Conservation (phyloP, 805 yeast genomes). For the Hanseniaspora jakobsenii region DNA sequence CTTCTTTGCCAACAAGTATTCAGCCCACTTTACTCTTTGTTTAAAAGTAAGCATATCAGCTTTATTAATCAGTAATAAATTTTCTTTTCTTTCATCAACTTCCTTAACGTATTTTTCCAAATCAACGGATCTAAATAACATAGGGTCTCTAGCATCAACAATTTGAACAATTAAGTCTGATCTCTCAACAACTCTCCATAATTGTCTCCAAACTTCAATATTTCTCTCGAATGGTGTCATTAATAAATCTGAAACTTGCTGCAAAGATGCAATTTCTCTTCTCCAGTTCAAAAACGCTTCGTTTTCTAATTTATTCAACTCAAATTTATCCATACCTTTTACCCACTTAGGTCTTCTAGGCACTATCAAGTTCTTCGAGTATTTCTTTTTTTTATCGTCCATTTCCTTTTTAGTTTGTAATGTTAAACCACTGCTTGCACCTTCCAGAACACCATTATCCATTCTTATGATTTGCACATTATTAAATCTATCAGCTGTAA, state of each 20-base stretch:
- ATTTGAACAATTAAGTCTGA: conserved; percentile 90
- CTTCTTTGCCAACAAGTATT: conserved; percentile 53
- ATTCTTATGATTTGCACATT: conserved; percentile 76
- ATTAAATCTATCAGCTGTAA: conserved; percentile 77
- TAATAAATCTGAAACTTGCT: conserved; percentile 68
- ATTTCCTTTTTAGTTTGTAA: conserved; percentile 53
- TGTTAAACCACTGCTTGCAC: conserved; percentile 44
- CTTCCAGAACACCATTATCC: conserved; percentile 35
- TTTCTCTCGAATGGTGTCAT: conserved; percentile 96
- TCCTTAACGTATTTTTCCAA: conserved; percentile 74
- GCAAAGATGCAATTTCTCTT: conserved; percentile 70
- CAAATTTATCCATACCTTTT: conserved; percentile 52
- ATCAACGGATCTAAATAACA: conserved; percentile 79
- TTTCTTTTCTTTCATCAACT: conserved; percentile 60
- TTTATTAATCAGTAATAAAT: conserved; percentile 77
- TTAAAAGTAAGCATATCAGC: conserved; percentile 71
- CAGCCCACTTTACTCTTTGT: conserved; percentile 82
- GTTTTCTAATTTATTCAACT: conserved; percentile 77
- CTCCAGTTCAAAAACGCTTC: conserved; percentile 92
- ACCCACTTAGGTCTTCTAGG: conserved; percentile 92
- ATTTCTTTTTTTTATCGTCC: conserved; percentile 51
- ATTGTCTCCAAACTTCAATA: conserved; percentile 93
- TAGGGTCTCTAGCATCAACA: conserved; percentile 93
- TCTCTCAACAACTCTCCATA: conserved; percentile 96
- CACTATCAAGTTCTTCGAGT: conserved; percentile 62